A percentile compares a stretch with the other conserved stretches of the same genome.
Conservation (phyloP, 768 basidiomycete species). For the Phanerochaete carnosa region DNA sequence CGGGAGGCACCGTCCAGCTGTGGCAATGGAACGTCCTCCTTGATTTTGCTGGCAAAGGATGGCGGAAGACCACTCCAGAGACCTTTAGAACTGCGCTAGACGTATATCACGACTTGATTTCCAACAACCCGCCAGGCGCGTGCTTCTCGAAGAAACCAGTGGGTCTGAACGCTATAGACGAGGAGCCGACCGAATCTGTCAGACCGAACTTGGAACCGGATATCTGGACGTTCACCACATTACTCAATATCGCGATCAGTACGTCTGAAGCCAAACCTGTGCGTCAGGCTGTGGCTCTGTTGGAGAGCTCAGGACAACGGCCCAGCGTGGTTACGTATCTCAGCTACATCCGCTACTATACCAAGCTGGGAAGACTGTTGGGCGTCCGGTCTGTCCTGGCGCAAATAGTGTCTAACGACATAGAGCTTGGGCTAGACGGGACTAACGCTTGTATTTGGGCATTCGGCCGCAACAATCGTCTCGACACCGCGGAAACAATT, state of each 20-base stretch:
- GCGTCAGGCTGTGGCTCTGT: conserved; percentile 48
- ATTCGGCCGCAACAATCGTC: conserved; percentile 47
- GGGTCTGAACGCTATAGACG: neutral
- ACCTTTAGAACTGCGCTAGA: conserved; percentile 61
- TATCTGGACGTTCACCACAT: conserved; percentile 64
- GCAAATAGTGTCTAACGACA: conserved; percentile 46
- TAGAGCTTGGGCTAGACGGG: conserved; percentile 60
- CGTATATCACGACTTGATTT: conserved; percentile 60
- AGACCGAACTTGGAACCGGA: conserved; percentile 41
- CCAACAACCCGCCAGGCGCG: conserved; percentile 40
- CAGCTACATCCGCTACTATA: conserved; percentile 54
- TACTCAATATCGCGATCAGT: conserved; percentile 61
- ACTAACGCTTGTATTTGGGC: conserved; percentile 73
- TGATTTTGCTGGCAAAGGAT: conserved; percentile 62
- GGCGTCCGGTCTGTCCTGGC: conserved; percentile 54
- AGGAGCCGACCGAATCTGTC: neutral
- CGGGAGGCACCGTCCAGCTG: conserved; percentile 51
- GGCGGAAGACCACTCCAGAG: conserved; percentile 50
- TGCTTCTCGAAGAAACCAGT: conserved; percentile 6
- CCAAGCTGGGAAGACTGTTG: conserved; percentile 40
- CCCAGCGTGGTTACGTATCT: conserved; percentile 66
- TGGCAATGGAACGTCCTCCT: conserved; percentile 80
- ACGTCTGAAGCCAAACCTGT: conserved; percentile 42
- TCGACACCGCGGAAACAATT: conserved; percentile 56
- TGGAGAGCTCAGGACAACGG: conserved; percentile 48